phyloP scores from a whole-genome alignment of 495 filamentous ascomycete genomes.

The Xylaria curta region DNA sequence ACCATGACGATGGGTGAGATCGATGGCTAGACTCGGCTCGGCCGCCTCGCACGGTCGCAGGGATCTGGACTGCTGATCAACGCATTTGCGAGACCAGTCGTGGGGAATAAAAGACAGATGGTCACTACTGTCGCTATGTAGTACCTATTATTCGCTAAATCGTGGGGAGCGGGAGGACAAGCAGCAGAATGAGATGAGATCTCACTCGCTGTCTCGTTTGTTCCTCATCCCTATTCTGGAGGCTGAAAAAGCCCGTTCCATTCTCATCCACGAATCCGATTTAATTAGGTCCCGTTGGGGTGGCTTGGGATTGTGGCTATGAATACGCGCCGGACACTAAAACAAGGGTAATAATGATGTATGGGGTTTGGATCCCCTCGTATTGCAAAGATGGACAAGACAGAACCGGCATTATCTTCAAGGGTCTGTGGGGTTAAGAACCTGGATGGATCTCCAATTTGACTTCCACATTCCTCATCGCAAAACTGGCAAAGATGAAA shows the following conservation, averaged over 20 bases:
- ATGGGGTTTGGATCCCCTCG: background rate
- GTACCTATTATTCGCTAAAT: background rate
- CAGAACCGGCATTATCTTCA: background rate
- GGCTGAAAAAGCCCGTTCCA: background rate
- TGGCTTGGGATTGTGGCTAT: conserved; percentile 2
- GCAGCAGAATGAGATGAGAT: background rate
- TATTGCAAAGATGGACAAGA: background rate
- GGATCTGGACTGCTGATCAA: background rate
- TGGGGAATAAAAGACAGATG: no score
- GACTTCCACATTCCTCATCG: no score
- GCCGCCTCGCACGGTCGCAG: conserved; percentile 15
- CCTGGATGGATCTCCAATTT: background rate
- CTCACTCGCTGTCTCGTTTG: background rate
- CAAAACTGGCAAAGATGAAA: background rate
- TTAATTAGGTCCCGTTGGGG: background rate
- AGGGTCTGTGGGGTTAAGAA: background rate
- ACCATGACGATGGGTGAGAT: conserved; percentile 11
- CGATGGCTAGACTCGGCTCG: conserved; percentile 11
- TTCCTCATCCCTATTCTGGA: background rate
- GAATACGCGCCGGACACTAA: background rate
- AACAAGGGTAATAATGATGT: background rate
- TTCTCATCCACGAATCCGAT: background rate
- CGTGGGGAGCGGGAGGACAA: background rate
- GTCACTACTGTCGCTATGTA: background rate
- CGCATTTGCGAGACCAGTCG: background rate